Conservation (phyloP, 148 eudicot genomes). For the Bassia scoparia region DNA sequence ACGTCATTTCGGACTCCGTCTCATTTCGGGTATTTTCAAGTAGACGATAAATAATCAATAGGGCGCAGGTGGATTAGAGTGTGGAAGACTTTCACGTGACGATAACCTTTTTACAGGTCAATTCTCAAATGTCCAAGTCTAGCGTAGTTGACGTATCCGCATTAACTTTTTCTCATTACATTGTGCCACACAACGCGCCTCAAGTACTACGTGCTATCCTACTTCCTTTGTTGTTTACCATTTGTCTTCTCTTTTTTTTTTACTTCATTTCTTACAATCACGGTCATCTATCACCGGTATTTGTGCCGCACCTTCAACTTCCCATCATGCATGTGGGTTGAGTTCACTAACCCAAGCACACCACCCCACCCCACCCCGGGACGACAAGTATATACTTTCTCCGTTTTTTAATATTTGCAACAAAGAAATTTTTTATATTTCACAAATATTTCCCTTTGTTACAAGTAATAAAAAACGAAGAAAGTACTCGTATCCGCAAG, state of each 20-base stretch:
- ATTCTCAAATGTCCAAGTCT: neutral
- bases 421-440: no score
- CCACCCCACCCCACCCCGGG: no score
- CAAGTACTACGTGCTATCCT: neutral
- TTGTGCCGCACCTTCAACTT: no score
- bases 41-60: no score
- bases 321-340: neutral
- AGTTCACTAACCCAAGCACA: no score
- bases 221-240: slow-evolving; percentile 1
- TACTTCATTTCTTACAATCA: neutral
- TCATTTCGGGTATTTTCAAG: neutral
- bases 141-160: neutral
- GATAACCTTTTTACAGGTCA: neutral
- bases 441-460: no score
- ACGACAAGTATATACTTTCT: no score
- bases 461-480: no score
- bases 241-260: neutral
- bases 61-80: slow-evolving; percentile 11
- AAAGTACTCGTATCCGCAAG: no score
- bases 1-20: no score
- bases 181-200: neutral
- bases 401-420: no score
- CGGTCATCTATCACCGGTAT: neutral
- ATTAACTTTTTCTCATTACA: neutral
- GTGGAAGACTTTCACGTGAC: slow-evolving; percentile 1